Evolutionary conservation across 169 alveolate genomes (phyloP), one percentile per base, ranked within the genome.

Genomic region (Besnoitia besnoiti): DNA sequence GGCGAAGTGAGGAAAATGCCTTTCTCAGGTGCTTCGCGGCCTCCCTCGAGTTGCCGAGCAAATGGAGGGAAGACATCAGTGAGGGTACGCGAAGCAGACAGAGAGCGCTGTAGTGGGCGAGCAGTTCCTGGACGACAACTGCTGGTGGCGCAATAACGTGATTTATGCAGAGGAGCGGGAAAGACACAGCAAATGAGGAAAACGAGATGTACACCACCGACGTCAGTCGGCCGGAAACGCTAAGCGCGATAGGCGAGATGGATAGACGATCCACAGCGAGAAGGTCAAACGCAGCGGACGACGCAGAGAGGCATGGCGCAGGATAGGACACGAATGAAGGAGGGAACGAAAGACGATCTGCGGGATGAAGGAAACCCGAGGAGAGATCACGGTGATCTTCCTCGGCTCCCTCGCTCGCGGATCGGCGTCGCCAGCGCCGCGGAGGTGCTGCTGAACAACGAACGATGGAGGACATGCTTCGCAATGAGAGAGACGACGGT

Each of bases 51-150:
- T 73, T 73, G 27, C 82, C 82, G 39, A 73, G 46, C 27, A 73
- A 42, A 73, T 73, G 82, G 30, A 73, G 82, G 44, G 82, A 73
- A 12, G 82, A 10, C 14, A 73, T 16, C 24, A 73, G 82, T 16
- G 82, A n/a, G 16, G 82, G 82, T 1, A 73, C 44, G 16, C 82
- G 82, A 73, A 73, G 82, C 39, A 73, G 82, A 1, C 16, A 1
- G 82, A 73, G 82, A 73, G 82, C 82, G 24, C 82, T 37, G 46
- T 73, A 73, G 82, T 73, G 82, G 3, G 82, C 82, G 44, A 73
- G n/a, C 82, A 73, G n/a, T n/a, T 73, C 82, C 46, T 73, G 39
- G 14, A 73, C 16, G 24, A 73, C 47, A n/a, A 73, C 82, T 2
- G 82, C 16, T 35, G 82, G 82, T 16, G 82, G 82, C 0, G 82